Base-by-base conservation (phyloP, 2,329 filamentous ascomycete species). In the Fusarium sp. region DNA sequence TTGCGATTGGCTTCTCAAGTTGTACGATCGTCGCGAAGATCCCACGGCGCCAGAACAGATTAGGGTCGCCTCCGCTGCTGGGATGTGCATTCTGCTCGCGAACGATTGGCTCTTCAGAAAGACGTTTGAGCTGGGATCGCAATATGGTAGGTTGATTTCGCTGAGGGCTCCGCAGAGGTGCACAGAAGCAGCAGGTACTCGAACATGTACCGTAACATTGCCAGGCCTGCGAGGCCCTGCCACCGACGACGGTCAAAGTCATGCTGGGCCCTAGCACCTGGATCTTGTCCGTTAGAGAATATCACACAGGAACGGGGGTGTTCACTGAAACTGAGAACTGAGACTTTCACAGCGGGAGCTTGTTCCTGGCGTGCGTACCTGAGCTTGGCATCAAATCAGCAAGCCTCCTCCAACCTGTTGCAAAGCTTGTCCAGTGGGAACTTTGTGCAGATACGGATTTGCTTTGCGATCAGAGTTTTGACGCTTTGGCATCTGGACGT, bases 1-100 rank as follows among this genome's bases (percentile, higher is more conserved):
- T 81, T 82, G 81, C 81, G 81, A 82, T 81, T 82, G 81, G 81
- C 76, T 78, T 71, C 61, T 76, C 77, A 79, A 68, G 71, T 74
- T 74, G 73, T 62, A 75, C 78, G 73, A 81, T 77, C 71, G 71
- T 72, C 71, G 69, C 60, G 77, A 70, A 72, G 78, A 80, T 80
- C 77, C 69, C 66, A 74, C 69, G 73, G 69, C 70, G 72, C 70
- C 72, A 72, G 69, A 69, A 74, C 76, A 76, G 66, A 79, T 78
- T 77, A 64, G 72, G 78, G 72, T 67, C 68, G 72, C 63, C 70
- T 70, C 76, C 74, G 70, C 70, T 65, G 63, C 73, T 61, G 63
- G 71, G 72, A 68, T 76, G 30, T 43, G 45, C 72, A 72, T 68
- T 66, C 60, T 68, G 40, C 45, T 17, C 58, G 37, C 30, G 61